These are phyloP conservation scores for Kuraishia floccosa DNA, from an alignment of 805 yeast genomes.

Conservation along the genomic window DNA sequence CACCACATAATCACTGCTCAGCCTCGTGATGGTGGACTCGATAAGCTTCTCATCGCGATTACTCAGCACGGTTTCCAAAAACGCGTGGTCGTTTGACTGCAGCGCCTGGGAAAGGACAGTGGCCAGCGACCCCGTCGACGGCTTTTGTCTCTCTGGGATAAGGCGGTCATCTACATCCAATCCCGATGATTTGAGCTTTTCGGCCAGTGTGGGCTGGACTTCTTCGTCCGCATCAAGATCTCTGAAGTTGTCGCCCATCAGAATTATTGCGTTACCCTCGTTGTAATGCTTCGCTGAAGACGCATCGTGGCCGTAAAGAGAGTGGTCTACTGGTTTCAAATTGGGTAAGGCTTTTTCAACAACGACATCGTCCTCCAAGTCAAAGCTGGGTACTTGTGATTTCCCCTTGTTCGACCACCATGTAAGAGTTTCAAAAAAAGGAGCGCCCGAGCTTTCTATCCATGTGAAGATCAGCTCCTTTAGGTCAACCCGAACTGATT, in stretches of 20 bases:
- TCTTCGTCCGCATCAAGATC: constrained; percentile 34
- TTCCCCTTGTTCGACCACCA: constrained; percentile 28
- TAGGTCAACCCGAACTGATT: constrained; percentile 13
- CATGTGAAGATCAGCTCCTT: constrained; percentile 36
- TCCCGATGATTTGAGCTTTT: constrained; percentile 9
- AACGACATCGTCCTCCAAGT: constrained; percentile 13
- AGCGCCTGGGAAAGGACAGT: constrained; percentile 83
- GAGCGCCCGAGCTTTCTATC: constrained; percentile 49
- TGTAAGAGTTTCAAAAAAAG: constrained; percentile 42
- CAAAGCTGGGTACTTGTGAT: too few species aligned
- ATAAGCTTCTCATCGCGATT: constrained; percentile 39
- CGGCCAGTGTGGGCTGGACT: constrained; percentile 2
- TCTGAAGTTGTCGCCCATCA: constrained; percentile 52
- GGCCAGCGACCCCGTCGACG: constrained; percentile 67
- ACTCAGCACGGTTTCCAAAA: constrained; percentile 72
- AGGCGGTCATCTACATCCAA: constrained; percentile 8
- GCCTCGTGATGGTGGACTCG: constrained; percentile 34
- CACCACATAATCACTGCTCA: constrained; percentile 38
- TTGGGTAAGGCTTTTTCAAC: constrained; percentile 28
- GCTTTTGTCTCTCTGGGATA: constrained; percentile 23
- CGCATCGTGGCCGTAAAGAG: constrained; percentile 36
- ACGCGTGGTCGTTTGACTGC: constrained; percentile 73
- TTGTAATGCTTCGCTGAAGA: constrained; percentile 44
- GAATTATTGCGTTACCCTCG: constrained; percentile 49
- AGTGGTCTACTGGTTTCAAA: constrained; percentile 26